Conservation (phyloP, 1,139 yeast genomes). For the Taiozyma sp. region DNA sequence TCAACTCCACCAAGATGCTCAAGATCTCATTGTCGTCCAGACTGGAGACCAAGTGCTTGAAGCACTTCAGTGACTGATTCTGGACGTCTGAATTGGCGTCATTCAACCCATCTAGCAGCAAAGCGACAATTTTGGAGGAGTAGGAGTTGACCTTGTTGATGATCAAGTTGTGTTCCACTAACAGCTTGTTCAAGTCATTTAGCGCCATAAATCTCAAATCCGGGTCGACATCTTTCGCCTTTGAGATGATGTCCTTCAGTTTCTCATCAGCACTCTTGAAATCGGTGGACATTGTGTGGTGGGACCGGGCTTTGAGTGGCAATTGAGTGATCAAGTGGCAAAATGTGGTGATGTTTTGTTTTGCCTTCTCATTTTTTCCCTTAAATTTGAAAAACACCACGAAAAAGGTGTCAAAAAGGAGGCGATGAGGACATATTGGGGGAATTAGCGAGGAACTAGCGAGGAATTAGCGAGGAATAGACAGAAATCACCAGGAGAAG, state of each 20-base stretch:
- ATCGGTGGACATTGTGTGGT: conserved; percentile 35
- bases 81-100: conserved; percentile 78
- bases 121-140: conserved; percentile 37
- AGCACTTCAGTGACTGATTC: conserved; percentile 68
- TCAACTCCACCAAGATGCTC: conserved; percentile 25
- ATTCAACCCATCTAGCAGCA: conserved; percentile 47
- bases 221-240: conserved; percentile 68
- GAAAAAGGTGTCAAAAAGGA: too few species aligned
- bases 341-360: not conserved
- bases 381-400: too few species aligned
- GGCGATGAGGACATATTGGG: too few species aligned
- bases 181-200: conserved; percentile 61
- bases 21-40: conserved; percentile 25
- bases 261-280: conserved; percentile 42
- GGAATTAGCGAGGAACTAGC: too few species aligned
- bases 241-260: conserved; percentile 54
- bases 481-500: too few species aligned
- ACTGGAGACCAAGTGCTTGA: conserved; percentile 35
- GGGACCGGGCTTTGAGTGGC: not conserved
- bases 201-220: conserved; percentile 87
- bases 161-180: conserved; percentile 29
- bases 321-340: not conserved
- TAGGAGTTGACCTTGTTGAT: conserved; percentile 27
- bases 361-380: not conserved
- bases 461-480: too few species aligned